phyloP scores from a whole-genome alignment of 106 monocot species.

The Agapanthus africanus region DNA sequence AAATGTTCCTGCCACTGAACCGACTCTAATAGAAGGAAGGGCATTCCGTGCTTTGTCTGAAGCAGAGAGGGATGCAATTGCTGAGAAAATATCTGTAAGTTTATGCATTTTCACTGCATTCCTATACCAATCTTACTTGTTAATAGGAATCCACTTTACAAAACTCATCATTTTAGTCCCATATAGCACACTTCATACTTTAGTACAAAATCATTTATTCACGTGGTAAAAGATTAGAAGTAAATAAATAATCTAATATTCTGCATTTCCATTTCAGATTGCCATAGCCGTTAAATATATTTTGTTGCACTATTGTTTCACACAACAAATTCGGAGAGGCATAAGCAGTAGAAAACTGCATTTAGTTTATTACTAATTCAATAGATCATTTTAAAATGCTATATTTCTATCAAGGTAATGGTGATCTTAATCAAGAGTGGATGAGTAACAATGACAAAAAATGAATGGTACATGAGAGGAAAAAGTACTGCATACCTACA shows the following conservation, averaged over 20 bases:
- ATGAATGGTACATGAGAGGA: neutral
- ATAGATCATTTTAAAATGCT: neutral
- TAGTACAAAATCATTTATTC: neutral
- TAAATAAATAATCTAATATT: neutral
- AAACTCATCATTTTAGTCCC: neutral
- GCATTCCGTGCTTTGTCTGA: conserved; percentile 70
- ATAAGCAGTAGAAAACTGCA: neutral
- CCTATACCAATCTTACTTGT: neutral
- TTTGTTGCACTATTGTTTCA: neutral
- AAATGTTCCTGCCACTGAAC: conserved; percentile 27
- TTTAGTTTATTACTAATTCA: neutral
- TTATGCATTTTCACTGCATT: neutral
- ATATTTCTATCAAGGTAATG: neutral
- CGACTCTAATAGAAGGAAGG: conserved; percentile 80
- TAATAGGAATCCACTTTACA: neutral
- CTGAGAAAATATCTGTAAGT: conserved; percentile 76
- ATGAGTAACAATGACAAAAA: neutral
- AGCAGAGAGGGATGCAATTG: conserved; percentile 53
- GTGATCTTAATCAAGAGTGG: neutral
- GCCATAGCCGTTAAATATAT: neutral
- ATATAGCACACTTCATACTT: neutral
- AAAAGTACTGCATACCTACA: neutral
- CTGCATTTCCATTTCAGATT: neutral
- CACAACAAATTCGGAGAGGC: neutral
- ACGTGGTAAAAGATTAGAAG: neutral